Percentiles rank a stretch among this genome's conserved stretches.
Conservation (phyloP, 495 filamentous ascomycete genomes). For the Margaritispora aquatica region DNA sequence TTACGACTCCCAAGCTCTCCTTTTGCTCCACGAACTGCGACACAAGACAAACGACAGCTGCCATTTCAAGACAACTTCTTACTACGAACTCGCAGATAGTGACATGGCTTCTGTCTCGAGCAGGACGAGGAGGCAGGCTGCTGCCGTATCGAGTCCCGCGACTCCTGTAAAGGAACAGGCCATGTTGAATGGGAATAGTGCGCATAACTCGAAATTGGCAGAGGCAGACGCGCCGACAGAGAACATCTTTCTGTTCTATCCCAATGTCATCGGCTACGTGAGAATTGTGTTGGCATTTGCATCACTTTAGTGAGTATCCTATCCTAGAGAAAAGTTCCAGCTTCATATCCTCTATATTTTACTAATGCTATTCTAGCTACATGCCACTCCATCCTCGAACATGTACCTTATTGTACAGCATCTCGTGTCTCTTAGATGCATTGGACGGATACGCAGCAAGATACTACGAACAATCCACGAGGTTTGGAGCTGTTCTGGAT, state of each 20-base stretch:
- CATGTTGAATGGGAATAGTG: constrained; percentile 20
- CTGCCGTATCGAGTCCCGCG: constrained; percentile 17
- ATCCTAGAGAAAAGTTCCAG: too few species aligned
- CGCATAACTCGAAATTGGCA: neutral
- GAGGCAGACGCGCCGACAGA: constrained; percentile 41
- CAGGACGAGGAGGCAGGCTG: constrained; percentile 22
- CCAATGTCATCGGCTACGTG: constrained; percentile 89
- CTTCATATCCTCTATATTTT: too few species aligned
- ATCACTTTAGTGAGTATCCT: constrained; percentile 59
- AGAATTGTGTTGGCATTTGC: constrained; percentile 85
- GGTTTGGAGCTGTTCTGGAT: constrained; percentile 92
- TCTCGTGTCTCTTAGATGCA: constrained; percentile 91
- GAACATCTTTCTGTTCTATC: constrained; percentile 93
- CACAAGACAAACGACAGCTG: too few species aligned
- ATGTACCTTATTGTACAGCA: constrained; percentile 82
- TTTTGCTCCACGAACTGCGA: too few species aligned
- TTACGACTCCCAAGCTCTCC: too few species aligned
- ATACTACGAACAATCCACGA: constrained; percentile 80
- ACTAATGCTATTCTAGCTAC: constrained; percentile 53
- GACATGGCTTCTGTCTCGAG: constrained; percentile 14
- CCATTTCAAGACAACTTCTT: too few species aligned
- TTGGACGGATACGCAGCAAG: constrained; percentile 90
- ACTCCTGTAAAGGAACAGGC: constrained; percentile 14
- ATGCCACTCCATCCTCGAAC: constrained; percentile 97
- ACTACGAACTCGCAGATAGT: neutral